These are phyloP conservation scores for Grosmannia penicillata DNA, from an alignment of 2,329 filamentous ascomycete species.

Conservation along the genomic window DNA sequence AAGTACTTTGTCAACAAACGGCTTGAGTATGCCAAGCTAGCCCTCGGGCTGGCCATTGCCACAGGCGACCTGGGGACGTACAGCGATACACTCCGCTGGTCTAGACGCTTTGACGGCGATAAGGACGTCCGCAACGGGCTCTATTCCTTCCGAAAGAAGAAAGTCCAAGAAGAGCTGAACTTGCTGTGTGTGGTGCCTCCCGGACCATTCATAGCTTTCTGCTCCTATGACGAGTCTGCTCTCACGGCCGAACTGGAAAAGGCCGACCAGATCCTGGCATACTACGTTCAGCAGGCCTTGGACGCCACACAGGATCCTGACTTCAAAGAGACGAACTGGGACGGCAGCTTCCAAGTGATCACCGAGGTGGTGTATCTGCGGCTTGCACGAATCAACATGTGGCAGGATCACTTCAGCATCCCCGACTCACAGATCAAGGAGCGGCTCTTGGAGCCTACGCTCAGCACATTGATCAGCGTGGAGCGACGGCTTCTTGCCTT, in stretches of 20 bases:
- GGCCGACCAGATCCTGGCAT: background rate
- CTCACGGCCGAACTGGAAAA: background rate
- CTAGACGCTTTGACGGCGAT: background rate
- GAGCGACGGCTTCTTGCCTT: background rate
- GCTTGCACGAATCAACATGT: background rate
- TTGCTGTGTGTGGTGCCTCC: background rate
- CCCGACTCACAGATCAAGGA: background rate
- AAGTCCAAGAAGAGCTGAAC: background rate
- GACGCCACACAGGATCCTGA: background rate
- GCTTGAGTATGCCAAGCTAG: background rate
- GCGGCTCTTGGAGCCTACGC: background rate
- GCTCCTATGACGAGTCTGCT: background rate
- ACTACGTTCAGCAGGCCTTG: background rate
- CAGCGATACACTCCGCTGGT: background rate
- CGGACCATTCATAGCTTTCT: background rate
- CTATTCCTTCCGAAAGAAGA: too few relatives aligned
- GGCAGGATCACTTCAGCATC: background rate
- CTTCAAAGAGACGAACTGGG: background rate
- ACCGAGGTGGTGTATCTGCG: background rate
- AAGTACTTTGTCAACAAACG: too few relatives aligned
- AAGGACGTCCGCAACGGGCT: background rate
- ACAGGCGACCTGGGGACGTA: background rate
- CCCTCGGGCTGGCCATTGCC: background rate
- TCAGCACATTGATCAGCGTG: background rate
- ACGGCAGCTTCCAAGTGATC: background rate